These are phyloP conservation scores for Fraxinus ornus DNA, from an alignment of 305 asterid genomes.

Conservation along the genomic window DNA sequence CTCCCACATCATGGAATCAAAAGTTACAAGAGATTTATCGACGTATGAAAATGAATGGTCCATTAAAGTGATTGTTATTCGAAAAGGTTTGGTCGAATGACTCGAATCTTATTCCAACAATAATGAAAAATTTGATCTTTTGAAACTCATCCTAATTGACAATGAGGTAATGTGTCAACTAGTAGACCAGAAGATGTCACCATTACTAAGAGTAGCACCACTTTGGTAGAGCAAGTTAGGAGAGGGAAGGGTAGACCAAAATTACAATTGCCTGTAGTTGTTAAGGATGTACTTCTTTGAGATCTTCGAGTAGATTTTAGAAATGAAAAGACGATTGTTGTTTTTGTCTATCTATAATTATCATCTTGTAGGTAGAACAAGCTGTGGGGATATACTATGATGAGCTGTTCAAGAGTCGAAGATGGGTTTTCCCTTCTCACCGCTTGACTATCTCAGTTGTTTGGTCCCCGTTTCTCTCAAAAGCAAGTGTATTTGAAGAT, in stretches of 20 bases:
- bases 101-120: too few relatives aligned
- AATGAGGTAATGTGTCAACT: too few relatives aligned
- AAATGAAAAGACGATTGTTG: not conserved
- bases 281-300: not conserved
- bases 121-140: too few relatives aligned
- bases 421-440: conserved; percentile 68
- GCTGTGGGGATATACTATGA: conserved; percentile 66
- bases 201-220: not conserved
- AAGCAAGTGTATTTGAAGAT: conserved; percentile 58
- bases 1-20: too few relatives aligned
- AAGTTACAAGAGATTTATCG: too few relatives aligned
- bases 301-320: not conserved
- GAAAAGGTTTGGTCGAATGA: too few relatives aligned
- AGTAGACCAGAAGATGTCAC: too few relatives aligned
- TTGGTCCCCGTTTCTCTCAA: conserved; percentile 71
- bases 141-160: too few relatives aligned
- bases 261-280: not conserved
- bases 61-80: too few relatives aligned
- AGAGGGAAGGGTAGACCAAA: not conserved
- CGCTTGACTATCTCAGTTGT: conserved; percentile 55
- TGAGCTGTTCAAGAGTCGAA: conserved; percentile 50
- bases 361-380: conserved; percentile 50
- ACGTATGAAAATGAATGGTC: too few relatives aligned
- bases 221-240: not conserved
- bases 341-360: not conserved